Evolutionary conservation across 1,284 basidiomycete genomes (phyloP).

Genomic region (Ustilago nuda): DNA sequence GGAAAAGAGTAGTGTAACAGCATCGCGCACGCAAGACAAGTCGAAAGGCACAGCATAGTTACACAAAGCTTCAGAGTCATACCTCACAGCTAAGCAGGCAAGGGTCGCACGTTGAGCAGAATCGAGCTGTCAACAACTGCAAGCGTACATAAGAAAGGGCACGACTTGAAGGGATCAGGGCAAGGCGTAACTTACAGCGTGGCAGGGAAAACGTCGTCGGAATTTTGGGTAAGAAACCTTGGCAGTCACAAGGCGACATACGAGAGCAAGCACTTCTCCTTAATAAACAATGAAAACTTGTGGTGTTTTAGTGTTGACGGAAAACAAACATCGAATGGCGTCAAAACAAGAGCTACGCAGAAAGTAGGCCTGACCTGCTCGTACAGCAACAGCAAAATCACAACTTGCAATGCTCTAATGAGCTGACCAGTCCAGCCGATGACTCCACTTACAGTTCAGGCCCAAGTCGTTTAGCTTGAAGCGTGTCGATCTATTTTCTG

Average conservation of each 20-base stretch:
- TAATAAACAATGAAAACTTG: not conserved
- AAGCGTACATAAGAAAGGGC: conserved; percentile 10
- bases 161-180: not conserved
- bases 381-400: not conserved
- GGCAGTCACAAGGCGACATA: conserved; percentile 1
- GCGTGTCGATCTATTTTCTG: conserved; percentile 3
- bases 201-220: not conserved
- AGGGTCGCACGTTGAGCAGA: conserved; percentile 33
- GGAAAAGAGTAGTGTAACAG: not conserved
- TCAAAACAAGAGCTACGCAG: not conserved
- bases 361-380: not conserved
- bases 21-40: not conserved
- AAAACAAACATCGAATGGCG: conserved; percentile 5
- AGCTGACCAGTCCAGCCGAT: not conserved
- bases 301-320: not conserved
- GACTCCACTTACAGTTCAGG: not conserved
- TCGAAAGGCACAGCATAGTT: not conserved
- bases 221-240: conserved; percentile 1
- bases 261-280: not conserved
- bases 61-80: not conserved
- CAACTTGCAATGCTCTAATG: not conserved
- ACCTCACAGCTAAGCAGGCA: conserved; percentile 4
- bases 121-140: conserved; percentile 40
- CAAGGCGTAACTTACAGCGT: not conserved
- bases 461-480: too few relatives aligned